Evolutionary conservation across 2,329 filamentous ascomycete species (phyloP).

Genomic region (Teratosphaeria destructans): DNA sequence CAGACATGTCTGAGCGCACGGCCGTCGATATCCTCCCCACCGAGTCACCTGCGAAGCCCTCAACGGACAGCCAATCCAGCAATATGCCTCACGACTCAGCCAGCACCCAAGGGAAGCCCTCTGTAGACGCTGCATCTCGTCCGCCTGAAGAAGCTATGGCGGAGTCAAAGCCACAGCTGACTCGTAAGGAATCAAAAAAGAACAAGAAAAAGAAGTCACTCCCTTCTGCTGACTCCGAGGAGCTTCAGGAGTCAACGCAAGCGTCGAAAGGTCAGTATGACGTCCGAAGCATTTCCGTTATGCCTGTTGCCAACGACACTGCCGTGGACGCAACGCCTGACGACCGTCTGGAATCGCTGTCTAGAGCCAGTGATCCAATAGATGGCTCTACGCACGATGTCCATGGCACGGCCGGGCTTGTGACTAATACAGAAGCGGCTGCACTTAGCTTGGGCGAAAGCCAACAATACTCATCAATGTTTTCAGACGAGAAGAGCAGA

Average conservation of each 20-base stretch:
- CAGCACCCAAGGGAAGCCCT: not conserved
- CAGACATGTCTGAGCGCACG: not conserved
- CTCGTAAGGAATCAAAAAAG: constrained; percentile 21
- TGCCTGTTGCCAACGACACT: not conserved
- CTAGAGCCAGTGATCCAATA: not conserved
- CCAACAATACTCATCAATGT: not conserved
- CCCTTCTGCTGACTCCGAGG: not conserved
- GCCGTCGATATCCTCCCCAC: not conserved
- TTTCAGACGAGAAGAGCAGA: constrained; percentile 12
- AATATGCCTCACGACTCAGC: not conserved
- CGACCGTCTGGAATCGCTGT: not conserved
- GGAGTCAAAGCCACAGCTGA: constrained; percentile 1
- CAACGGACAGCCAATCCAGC: not conserved
- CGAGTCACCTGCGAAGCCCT: not conserved
- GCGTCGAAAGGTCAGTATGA: not conserved
- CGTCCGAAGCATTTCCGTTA: not conserved
- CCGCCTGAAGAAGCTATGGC: not conserved
- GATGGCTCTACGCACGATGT: not conserved
- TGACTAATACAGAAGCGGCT: not conserved
- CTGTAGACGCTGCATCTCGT: not conserved
- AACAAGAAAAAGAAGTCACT: constrained; percentile 12
- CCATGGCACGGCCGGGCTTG: no score
- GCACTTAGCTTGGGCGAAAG: not conserved
- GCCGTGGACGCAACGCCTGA: not conserved
- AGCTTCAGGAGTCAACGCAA: not conserved